Evolutionary conservation across 768 basidiomycete species (phyloP), one percentile per base, ranked within the genome.

Genomic region (Mycena albidolilacea): DNA sequence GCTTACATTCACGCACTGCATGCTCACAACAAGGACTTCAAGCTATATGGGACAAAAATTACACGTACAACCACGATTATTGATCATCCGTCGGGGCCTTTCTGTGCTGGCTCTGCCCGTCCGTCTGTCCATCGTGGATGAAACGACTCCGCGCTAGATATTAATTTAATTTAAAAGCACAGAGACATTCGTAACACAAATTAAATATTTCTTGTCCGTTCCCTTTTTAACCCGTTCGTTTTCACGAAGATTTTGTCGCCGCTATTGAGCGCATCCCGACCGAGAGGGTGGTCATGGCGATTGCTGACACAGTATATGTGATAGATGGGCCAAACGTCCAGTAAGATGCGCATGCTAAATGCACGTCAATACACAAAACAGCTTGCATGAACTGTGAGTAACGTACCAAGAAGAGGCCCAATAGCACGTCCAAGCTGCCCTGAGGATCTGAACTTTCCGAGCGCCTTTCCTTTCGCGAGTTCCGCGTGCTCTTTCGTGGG

Each of bases 381-480:
- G 57, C 14, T 15, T 43, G 41, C 60, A 52, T 15, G 72, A 41
- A 70, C 41, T 6, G 46, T 41, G 78, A 59, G 67, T 44, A 78
- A 75, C 91, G 62, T 82, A 91, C 96, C 96, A n/a, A 97, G 85
- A 6, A 99, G 81, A 6, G 97, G 97, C 0, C 97, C 97, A 46
- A 98, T 85, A 5, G 97, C 97, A 69, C 97, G 90, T 5, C 97
- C 97, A 50, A 99, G 88, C 80, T 98, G 97, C 21, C 97, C 97
- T n/a, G 93, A 90, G 8, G 95, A 97, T 64, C 97, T 90, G 84
- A 97, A 98, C 70, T 88, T 78, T 41, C 97, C 97, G 48, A 97
- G 82, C 2, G 95, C 96, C 77, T 89, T 89, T 23, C 96, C 97
- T 79, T 96, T 95, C 7, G 92, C 90, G 55, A 97, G 88, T 70